Percentiles rank a stretch among this genome's conserved stretches.
phyloP scores from a whole-genome alignment of 495 filamentous ascomycete genomes.

The Penicillium roqueforti region DNA sequence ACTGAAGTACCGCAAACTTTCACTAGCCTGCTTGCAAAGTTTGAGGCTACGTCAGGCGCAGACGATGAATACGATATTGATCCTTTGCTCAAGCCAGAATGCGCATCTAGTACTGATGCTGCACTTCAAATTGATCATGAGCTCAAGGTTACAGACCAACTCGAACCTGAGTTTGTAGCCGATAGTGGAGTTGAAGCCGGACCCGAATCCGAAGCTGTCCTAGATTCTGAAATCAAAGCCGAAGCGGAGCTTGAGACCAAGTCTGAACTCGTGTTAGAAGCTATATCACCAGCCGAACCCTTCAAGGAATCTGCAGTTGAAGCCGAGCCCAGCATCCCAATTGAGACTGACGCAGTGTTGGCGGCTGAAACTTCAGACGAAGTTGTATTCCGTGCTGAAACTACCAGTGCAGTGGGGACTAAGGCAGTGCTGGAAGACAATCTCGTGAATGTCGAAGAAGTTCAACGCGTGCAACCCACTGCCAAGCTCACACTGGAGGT shows the following conservation, averaged over 20 bases:
- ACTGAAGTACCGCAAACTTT: constrained; percentile 44
- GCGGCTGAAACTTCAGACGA: background rate
- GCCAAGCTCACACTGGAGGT: constrained; percentile 20
- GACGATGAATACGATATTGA: constrained; percentile 25
- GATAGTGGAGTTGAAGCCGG: constrained; percentile 25
- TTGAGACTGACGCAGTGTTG: background rate
- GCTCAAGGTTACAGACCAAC: background rate
- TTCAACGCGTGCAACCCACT: background rate
- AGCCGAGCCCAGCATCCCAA: background rate
- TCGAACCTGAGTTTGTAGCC: constrained; percentile 42
- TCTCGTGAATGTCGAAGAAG: background rate
- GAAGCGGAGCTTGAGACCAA: background rate
- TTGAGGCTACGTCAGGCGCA: constrained; percentile 36
- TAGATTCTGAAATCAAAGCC: background rate
- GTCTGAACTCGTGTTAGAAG: background rate
- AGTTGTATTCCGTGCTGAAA: background rate
- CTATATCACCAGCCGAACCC: background rate
- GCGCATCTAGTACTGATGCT: background rate
- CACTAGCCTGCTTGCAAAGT: constrained; percentile 42
- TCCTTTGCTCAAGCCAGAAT: constrained; percentile 51
- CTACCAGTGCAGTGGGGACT: background rate
- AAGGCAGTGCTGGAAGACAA: background rate
- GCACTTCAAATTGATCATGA: background rate
- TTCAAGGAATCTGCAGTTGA: background rate
- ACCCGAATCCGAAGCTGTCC: background rate